Evolutionary conservation across 345 rosid genomes (phyloP).

Genomic region (Barbarea vulgaris): DNA sequence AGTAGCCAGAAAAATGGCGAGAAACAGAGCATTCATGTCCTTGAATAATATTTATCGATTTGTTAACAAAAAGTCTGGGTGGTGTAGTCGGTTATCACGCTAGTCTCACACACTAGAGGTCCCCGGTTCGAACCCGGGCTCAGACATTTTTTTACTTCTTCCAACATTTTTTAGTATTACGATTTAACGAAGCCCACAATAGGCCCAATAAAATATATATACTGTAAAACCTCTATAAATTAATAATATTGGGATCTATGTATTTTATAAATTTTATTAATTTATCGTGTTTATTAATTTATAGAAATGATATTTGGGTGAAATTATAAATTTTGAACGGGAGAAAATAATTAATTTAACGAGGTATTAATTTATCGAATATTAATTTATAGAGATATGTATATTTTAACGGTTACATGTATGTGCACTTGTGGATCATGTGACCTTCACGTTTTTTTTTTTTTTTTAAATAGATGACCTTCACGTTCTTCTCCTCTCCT

Average conservation of each 20-base stretch:
- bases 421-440: background rate
- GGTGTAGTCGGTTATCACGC: slow-evolving; percentile 81
- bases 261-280: too few relatives aligned
- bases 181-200: background rate
- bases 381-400: too few relatives aligned
- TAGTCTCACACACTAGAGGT: slow-evolving; percentile 85
- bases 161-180: background rate
- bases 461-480: too few relatives aligned
- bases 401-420: background rate
- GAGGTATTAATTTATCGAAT: too few relatives aligned
- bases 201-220: background rate
- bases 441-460: slow-evolving; percentile 7
- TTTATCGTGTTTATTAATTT: too few relatives aligned
- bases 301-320: too few relatives aligned
- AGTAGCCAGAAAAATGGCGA: background rate
- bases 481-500: background rate
- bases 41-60: rapidly evolving
- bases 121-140: slow-evolving; percentile 74
- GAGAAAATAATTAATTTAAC: too few relatives aligned
- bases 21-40: background rate
- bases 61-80: slow-evolving; percentile 41
- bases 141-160: slow-evolving; percentile 37
- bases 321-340: too few relatives aligned
- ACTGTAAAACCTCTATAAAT: too few relatives aligned
- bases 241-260: too few relatives aligned